Conservation (phyloP, 1,284 basidiomycete genomes). For the Erythrobasidium hasegawianum region DNA sequence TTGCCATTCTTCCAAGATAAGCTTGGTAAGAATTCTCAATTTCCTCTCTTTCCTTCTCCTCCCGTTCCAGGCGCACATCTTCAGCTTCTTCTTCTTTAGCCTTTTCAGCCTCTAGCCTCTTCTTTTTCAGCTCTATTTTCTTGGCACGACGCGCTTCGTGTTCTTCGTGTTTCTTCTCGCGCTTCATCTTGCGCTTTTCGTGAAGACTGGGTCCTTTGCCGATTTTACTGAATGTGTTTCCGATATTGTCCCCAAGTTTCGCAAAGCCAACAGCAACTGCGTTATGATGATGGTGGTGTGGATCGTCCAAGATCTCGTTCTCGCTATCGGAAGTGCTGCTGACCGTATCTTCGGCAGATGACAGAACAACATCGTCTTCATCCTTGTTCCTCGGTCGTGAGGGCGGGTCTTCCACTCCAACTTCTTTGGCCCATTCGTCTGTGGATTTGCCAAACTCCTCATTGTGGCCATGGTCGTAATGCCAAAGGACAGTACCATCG, state of each 20-base stretch:
- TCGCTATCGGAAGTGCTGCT: slow-evolving; percentile 15
- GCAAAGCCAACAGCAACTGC: slow-evolving; percentile 26
- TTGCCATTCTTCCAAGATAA: slow-evolving; percentile 5
- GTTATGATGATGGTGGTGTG: slow-evolving; percentile 32
- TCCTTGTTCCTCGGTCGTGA: slow-evolving; percentile 22
- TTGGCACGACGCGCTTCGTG: slow-evolving; percentile 23
- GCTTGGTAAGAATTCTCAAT: slow-evolving; percentile 10
- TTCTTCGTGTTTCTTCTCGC: slow-evolving; percentile 11
- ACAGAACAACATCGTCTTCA: background rate
- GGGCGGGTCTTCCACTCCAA: slow-evolving; percentile 23
- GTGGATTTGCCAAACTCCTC: slow-evolving; percentile 28
- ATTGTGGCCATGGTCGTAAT: slow-evolving; percentile 20
- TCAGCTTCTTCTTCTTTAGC: slow-evolving; percentile 3
- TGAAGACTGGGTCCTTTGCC: slow-evolving; percentile 17
- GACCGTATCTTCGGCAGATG: slow-evolving; percentile 25
- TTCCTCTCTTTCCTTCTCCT: slow-evolving; percentile 24
- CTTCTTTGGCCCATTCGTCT: slow-evolving; percentile 22
- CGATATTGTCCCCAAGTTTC: slow-evolving; percentile 27
- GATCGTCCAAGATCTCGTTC: slow-evolving; percentile 30
- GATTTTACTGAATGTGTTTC: slow-evolving; percentile 25
- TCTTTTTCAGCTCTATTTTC: slow-evolving; percentile 18
- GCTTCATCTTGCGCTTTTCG: slow-evolving; percentile 4
- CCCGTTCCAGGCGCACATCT: background rate
- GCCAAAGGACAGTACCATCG: slow-evolving; percentile 27
- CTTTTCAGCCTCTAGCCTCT: slow-evolving; percentile 10